Percentiles rank a stretch among this genome's conserved stretches.
Evolutionary conservation across 768 basidiomycete species (phyloP).

Genomic region (Kwoniella dejecticola): DNA sequence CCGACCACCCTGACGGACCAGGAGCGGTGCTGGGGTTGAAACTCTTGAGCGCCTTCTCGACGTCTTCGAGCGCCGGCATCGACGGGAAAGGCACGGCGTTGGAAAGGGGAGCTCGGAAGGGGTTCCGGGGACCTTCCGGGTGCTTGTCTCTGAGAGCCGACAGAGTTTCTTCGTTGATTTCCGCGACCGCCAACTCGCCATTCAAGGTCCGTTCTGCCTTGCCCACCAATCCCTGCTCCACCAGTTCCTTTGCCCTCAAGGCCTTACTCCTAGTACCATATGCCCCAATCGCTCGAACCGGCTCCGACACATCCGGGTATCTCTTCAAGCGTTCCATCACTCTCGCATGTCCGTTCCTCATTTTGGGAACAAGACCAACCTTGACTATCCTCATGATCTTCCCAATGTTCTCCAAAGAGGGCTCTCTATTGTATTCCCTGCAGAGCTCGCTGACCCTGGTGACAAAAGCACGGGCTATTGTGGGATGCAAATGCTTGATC

Average conservation of each 20-base stretch:
- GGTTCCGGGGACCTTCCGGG: neutral
- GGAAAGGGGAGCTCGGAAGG: conserved; percentile 1
- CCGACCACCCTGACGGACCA: conserved; percentile 9
- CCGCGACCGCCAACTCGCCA: neutral
- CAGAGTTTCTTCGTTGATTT: conserved; percentile 1
- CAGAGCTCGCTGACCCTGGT: neutral
- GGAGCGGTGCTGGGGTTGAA: neutral
- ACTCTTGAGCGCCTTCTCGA: neutral
- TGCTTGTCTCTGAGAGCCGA: neutral
- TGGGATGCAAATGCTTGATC: conserved; percentile 4
- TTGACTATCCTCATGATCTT: conserved; percentile 1
- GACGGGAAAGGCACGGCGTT: conserved; percentile 55
- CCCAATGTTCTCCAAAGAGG: neutral
- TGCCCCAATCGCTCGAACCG: neutral
- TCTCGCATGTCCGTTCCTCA: conserved; percentile 1
- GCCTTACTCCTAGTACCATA: neutral
- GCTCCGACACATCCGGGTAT: neutral
- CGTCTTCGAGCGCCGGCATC: conserved; percentile 6
- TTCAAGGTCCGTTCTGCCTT: conserved; percentile 9
- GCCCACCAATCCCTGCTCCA: conserved; percentile 7
- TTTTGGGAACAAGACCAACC: conserved; percentile 1
- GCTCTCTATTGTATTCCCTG: neutral
- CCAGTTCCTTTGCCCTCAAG: neutral
- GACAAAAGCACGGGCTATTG: neutral
- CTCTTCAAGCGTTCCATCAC: neutral